phyloP scores from a whole-genome alignment of 768 basidiomycete genomes.

The Calocybe gangraenosa region DNA sequence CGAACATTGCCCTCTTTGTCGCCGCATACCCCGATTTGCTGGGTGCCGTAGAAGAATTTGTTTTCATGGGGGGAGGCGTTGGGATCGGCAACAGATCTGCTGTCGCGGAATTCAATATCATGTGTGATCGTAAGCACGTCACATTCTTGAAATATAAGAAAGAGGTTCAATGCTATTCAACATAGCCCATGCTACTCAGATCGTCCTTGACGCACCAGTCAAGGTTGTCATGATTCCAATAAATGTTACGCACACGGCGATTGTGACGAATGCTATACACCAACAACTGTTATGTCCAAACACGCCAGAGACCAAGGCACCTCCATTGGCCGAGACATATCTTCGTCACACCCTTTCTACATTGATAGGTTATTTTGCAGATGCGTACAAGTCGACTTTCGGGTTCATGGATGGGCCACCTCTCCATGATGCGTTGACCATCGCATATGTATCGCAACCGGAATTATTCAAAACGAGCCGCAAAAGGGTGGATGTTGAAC shows the following conservation, averaged over 20 bases:
- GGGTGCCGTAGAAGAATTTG: constrained; percentile 61
- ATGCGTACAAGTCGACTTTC: constrained; percentile 67
- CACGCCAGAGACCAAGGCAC: constrained; percentile 15
- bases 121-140: constrained; percentile 72
- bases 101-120: constrained; percentile 79
- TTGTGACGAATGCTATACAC: constrained; percentile 59
- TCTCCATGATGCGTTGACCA: constrained; percentile 80
- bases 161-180: background rate
- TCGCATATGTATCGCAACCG: constrained; percentile 72
- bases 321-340: constrained; percentile 32
- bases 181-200: constrained; percentile 76
- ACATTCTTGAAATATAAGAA: background rate
- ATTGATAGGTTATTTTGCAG: constrained; percentile 69
- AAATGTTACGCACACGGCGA: constrained; percentile 85
- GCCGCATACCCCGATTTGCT: constrained; percentile 48
- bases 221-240: constrained; percentile 77
- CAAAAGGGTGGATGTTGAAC: constrained; percentile 83
- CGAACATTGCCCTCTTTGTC: constrained; percentile 72
- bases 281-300: constrained; percentile 42
- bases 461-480: constrained; percentile 57
- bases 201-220: constrained; percentile 69
- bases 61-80: constrained; percentile 91
- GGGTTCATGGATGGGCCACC: constrained; percentile 86
- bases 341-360: constrained; percentile 75
- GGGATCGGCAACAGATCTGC: constrained; percentile 80